phyloP scores from a whole-genome alignment of 345 rosid species.

The Eucalyptus marginata region DNA sequence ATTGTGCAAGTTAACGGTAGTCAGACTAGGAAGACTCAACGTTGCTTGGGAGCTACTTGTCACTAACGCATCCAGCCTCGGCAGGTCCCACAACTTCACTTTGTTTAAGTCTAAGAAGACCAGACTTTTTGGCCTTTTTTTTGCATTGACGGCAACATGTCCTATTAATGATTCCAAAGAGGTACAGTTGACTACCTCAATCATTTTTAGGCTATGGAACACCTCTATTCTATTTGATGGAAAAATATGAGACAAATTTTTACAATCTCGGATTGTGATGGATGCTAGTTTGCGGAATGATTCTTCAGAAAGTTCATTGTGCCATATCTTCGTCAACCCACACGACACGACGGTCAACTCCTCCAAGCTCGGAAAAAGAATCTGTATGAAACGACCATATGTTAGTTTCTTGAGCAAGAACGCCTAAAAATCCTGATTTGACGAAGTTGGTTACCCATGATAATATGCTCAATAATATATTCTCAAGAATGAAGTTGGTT shows the following conservation, averaged over 20 bases:
- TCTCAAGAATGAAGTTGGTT: not conserved
- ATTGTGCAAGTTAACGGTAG: accelerated
- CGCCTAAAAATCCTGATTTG: not conserved
- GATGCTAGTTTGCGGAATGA: not conserved
- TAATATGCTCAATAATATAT: not conserved
- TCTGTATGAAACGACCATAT: not conserved
- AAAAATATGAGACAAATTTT: not conserved
- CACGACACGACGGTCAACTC: not conserved
- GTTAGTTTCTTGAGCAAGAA: not conserved
- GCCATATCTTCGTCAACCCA: not conserved
- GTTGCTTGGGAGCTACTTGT: not conserved
- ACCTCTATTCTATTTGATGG: not conserved
- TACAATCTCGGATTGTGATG: not conserved
- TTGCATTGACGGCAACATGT: not conserved
- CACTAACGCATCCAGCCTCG: not conserved
- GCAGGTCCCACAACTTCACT: not conserved
- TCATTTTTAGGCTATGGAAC: not conserved
- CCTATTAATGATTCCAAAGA: not conserved
- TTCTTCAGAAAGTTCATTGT: not conserved
- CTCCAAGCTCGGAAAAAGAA: not conserved
- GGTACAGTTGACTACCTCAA: not conserved
- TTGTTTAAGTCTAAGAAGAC: not conserved
- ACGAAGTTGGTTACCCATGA: not conserved
- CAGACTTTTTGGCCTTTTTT: not conserved
- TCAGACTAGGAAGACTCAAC: not conserved